A percentile compares a stretch with the other conserved stretches of the same genome.
Conservation (phyloP, 495 filamentous ascomycete genomes). For the Hypomontagnella monticulosa region DNA sequence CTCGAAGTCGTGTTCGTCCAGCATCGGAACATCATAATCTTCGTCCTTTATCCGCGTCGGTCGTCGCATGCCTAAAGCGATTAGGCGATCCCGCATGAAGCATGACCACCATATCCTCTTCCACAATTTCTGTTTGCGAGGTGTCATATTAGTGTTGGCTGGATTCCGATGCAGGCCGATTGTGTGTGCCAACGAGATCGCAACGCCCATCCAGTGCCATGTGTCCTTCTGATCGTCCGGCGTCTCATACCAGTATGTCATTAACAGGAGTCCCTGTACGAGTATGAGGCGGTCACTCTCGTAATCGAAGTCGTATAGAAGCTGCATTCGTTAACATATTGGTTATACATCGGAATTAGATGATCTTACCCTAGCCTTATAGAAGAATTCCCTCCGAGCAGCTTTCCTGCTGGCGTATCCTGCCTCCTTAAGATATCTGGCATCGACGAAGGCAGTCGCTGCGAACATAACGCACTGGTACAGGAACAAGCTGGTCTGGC, state of each 20-base stretch:
- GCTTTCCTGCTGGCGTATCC: slow-evolving; percentile 76
- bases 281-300: slow-evolving; percentile 82
- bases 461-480: slow-evolving; percentile 88
- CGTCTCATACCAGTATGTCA: slow-evolving; percentile 93
- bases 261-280: slow-evolving; percentile 83
- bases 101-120: slow-evolving; percentile 96
- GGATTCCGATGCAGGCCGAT: slow-evolving; percentile 87
- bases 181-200: slow-evolving; percentile 82
- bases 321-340: slow-evolving; percentile 45
- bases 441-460: slow-evolving; percentile 79
- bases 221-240: slow-evolving; percentile 91
- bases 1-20: slow-evolving; percentile 84
- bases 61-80: slow-evolving; percentile 88
- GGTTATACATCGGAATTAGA: neutral
- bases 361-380: slow-evolving; percentile 73
- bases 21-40: slow-evolving; percentile 90
- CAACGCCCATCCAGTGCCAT: slow-evolving; percentile 93
- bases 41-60: slow-evolving; percentile 89
- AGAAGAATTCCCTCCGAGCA: slow-evolving; percentile 82
- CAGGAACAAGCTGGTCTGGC: slow-evolving; percentile 76
- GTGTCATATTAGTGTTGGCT: slow-evolving; percentile 73
- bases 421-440: slow-evolving; percentile 70
- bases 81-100: slow-evolving; percentile 87
- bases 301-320: slow-evolving; percentile 86
- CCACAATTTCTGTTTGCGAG: slow-evolving; percentile 77